A percentile compares a stretch with the other conserved stretches of the same genome.
phyloP scores from a whole-genome alignment of 441 rosid species.

The Eruca vesicaria region DNA sequence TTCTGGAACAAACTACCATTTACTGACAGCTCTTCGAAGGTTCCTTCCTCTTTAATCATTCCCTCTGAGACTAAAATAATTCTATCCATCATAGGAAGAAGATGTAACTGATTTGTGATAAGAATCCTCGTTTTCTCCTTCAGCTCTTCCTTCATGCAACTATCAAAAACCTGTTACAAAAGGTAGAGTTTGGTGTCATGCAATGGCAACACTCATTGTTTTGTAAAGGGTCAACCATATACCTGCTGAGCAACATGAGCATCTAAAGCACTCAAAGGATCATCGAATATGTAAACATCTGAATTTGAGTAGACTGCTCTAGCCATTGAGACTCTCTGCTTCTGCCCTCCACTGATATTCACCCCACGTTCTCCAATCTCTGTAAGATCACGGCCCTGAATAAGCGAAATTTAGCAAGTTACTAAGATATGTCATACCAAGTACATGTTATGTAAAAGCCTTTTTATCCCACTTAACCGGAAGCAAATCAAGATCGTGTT shows the following conservation, averaged over 20 bases:
- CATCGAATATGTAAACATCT: constrained; percentile 92
- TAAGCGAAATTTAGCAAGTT: constrained; percentile 18
- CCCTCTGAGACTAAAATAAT: constrained; percentile 78
- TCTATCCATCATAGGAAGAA: constrained; percentile 91
- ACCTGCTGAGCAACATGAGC: constrained; percentile 96
- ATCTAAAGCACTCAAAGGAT: constrained; percentile 97
- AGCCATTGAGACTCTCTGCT: constrained; percentile 98
- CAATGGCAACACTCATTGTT: not conserved
- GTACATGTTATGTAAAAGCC: constrained; percentile 6
- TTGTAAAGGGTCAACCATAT: not conserved
- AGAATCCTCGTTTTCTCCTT: constrained; percentile 88
- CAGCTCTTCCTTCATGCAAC: constrained; percentile 81
- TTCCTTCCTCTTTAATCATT: constrained; percentile 84
- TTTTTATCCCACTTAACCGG: constrained; percentile 63
- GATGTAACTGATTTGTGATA: constrained; percentile 95
- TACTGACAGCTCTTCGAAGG: constrained; percentile 78
- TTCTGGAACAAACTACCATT: constrained; percentile 70
- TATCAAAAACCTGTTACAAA: constrained; percentile 77
- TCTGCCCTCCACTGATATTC: constrained; percentile 97
- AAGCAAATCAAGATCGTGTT: constrained; percentile 85
- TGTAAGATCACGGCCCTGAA: constrained; percentile 83
- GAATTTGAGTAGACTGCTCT: constrained; percentile 94
- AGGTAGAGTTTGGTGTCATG: not conserved
- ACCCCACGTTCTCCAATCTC: constrained; percentile 99
- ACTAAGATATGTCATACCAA: constrained; percentile 12